Percentiles rank a stretch among this genome's conserved stretches.
These are phyloP conservation scores for Alternaria atra DNA, from an alignment of 2,329 filamentous ascomycete species.

Conservation along the genomic window DNA sequence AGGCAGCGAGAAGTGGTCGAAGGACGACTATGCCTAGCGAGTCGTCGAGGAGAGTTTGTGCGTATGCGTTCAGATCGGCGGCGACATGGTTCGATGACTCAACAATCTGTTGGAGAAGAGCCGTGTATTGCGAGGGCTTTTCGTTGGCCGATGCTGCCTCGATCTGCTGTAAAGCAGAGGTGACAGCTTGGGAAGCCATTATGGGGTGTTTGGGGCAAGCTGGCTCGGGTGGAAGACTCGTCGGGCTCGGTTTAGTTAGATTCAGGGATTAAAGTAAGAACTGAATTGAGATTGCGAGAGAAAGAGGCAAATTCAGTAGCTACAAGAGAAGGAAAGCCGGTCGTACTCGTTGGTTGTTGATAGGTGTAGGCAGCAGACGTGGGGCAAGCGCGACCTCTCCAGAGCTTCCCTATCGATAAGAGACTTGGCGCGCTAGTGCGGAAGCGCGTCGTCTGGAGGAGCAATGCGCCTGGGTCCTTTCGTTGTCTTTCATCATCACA, in stretches of 20 bases:
- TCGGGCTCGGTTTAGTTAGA: not conserved
- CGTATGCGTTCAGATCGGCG: conserved; percentile 72
- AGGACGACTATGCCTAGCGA: conserved; percentile 79
- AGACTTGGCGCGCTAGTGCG: conserved; percentile 30
- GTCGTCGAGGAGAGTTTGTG: conserved; percentile 72
- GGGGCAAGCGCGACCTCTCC: conserved; percentile 13
- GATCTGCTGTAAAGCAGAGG: conserved; percentile 59
- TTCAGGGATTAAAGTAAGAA: not conserved
- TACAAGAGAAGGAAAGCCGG: not conserved
- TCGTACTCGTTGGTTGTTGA: not conserved
- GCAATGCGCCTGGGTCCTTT: conserved; percentile 12
- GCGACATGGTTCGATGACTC: conserved; percentile 58
- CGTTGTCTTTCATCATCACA: conserved; percentile 19
- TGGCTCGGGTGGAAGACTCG: not conserved
- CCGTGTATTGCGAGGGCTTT: conserved; percentile 65
- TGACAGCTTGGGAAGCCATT: conserved; percentile 63
- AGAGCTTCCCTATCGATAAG: conserved; percentile 28
- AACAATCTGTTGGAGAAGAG: conserved; percentile 66
- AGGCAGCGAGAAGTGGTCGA: conserved; percentile 72
- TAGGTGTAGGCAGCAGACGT: conserved; percentile 22
- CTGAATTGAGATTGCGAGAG: not conserved
- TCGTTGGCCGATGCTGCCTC: conserved; percentile 58
- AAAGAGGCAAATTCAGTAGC: not conserved
- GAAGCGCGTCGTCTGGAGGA: conserved; percentile 16
- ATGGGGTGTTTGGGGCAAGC: conserved; percentile 14